phyloP scores from a whole-genome alignment of 148 eudicot genomes.

The Rhododendron ovatum region DNA sequence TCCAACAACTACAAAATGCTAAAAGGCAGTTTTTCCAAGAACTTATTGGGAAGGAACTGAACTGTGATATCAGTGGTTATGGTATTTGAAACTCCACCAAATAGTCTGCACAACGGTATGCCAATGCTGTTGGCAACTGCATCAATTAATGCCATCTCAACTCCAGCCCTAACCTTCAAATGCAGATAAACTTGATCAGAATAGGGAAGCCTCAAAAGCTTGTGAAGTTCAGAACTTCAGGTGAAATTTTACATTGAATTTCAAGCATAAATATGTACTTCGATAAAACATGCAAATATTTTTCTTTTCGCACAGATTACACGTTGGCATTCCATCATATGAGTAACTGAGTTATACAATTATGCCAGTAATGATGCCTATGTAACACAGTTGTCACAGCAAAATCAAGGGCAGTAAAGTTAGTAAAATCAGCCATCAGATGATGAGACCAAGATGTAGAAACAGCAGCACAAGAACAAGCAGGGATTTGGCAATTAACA shows the following conservation, averaged over 20 bases:
- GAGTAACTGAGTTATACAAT: neutral
- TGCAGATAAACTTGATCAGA: slow-evolving; percentile 19
- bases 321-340: neutral
- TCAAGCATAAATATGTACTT: neutral
- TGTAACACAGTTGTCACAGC: neutral
- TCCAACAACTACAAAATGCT: neutral
- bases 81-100: slow-evolving; percentile 77
- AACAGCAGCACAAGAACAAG: neutral
- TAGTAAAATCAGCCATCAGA: neutral
- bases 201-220: neutral
- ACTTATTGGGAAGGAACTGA: slow-evolving; percentile 19
- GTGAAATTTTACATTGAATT: neutral
- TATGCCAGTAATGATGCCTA: neutral
- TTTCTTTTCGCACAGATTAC: neutral
- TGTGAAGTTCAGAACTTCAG: neutral
- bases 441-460: neutral
- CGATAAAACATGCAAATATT: neutral
- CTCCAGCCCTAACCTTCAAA: slow-evolving; percentile 80
- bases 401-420: neutral
- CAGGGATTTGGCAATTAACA: neutral
- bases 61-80: slow-evolving; percentile 83
- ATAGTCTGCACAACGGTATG: slow-evolving; percentile 73
- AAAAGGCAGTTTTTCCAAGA: neutral
- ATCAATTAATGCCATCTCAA: slow-evolving; percentile 95
- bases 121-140: slow-evolving; percentile 81